A percentile compares a stretch with the other conserved stretches of the same genome.
Conservation (phyloP, 2,329 filamentous ascomycete genomes). For the Cladosporium sp. region DNA sequence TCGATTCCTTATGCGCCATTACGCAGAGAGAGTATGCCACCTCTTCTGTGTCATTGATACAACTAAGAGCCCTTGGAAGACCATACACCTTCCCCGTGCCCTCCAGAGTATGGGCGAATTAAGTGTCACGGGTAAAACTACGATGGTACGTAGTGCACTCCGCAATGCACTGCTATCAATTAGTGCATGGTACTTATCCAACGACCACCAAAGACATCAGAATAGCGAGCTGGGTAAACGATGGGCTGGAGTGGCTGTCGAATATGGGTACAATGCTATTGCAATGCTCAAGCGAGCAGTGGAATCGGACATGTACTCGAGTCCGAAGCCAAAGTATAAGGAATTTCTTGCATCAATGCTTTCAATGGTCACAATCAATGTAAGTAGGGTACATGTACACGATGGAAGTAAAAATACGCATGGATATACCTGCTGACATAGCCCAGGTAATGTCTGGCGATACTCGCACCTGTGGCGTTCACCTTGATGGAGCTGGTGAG, state of each 20-base stretch:
- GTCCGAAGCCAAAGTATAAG: constrained; percentile 12
- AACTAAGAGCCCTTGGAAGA: constrained; percentile 9
- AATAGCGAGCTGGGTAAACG: not conserved
- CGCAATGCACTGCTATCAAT: constrained; percentile 1
- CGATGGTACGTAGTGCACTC: constrained; percentile 3
- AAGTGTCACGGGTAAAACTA: constrained; percentile 3
- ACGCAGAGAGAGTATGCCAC: constrained; percentile 12
- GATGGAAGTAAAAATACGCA: not conserved
- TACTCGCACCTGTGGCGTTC: constrained; percentile 9
- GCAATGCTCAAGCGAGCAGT: constrained; percentile 13
- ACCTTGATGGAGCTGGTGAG: constrained; percentile 24
- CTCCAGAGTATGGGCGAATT: constrained; percentile 5
- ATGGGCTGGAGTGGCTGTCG: not conserved
- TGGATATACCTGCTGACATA: no score
- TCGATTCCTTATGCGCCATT: constrained; percentile 11
- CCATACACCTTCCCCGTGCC: constrained; percentile 7
- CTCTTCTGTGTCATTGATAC: constrained; percentile 15
- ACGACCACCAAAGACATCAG: constrained; percentile 4
- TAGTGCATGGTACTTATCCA: constrained; percentile 14
- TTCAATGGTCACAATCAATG: constrained; percentile 13
- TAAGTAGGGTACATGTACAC: not conserved
- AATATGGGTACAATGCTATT: constrained; percentile 8
- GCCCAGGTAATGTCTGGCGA: constrained; percentile 14
- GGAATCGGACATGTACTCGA: constrained; percentile 6
- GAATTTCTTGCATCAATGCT: constrained; percentile 13